These are phyloP conservation scores for Crithidia fasciculata DNA, from an alignment of 208 protist species.

Conservation along the genomic window DNA sequence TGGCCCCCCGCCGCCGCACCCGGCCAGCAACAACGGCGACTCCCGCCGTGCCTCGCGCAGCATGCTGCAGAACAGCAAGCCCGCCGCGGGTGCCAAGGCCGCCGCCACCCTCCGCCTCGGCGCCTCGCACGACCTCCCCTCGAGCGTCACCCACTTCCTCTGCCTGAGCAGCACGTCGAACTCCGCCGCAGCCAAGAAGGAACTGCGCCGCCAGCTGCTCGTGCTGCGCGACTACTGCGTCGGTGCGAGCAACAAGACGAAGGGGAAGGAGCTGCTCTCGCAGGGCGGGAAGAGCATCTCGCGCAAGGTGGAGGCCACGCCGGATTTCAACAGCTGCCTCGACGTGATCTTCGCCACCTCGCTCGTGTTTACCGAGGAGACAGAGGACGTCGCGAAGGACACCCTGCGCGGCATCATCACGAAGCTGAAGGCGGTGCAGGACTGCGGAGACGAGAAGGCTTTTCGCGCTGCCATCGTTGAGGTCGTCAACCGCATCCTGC, in stretches of 20 bases:
- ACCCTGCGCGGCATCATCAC: constrained; percentile 33
- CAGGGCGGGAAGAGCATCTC: constrained; percentile 27
- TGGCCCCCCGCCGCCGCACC: not conserved
- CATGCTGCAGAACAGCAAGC: constrained; percentile 15
- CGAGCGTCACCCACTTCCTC: constrained; percentile 30
- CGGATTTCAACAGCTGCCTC: constrained; percentile 39
- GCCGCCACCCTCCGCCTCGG: not conserved
- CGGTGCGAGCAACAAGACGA: constrained; percentile 21
- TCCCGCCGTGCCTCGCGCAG: constrained; percentile 1
- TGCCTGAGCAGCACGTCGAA: constrained; percentile 22
- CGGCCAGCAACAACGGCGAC: not conserved
- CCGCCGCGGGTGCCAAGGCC: not conserved
- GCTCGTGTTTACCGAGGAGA: constrained; percentile 32
- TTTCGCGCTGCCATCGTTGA: constrained; percentile 43
- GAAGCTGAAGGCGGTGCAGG: constrained; percentile 36
- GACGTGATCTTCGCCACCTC: constrained; percentile 34
- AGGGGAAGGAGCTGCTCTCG: constrained; percentile 29
- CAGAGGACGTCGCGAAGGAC: constrained; percentile 32
- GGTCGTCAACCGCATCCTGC: constrained; percentile 47
- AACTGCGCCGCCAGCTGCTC: constrained; percentile 36
- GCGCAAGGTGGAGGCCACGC: constrained; percentile 17
- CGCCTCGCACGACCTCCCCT: constrained; percentile 28
- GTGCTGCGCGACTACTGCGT: constrained; percentile 38
- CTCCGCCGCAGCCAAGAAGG: constrained; percentile 10
- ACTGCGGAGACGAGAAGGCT: constrained; percentile 33